Evolutionary conservation across 2,329 filamentous ascomycete genomes (phyloP).

Genomic region (Cladophialophora carrionii): DNA sequence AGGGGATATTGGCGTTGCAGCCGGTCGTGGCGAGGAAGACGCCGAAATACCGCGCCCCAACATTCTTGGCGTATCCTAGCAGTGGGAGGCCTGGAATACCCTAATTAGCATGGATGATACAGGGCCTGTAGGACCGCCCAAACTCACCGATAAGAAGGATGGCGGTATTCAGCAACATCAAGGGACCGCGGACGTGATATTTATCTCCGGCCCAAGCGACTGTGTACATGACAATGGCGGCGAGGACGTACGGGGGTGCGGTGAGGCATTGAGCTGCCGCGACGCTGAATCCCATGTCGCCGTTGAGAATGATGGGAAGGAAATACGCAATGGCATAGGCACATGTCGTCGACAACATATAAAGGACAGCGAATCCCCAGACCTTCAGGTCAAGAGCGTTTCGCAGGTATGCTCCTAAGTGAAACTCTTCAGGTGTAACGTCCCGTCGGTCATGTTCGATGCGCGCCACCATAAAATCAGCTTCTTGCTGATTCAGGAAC

Average conservation of each 20-base stretch:
- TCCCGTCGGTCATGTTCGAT: constrained; percentile 60
- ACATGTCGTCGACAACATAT: constrained; percentile 62
- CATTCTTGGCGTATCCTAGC: constrained; percentile 33
- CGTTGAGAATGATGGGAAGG: constrained; percentile 70
- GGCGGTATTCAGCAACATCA: constrained; percentile 1
- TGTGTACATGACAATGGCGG: constrained; percentile 61
- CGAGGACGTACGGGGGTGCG: constrained; percentile 67
- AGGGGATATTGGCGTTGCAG: constrained; percentile 67
- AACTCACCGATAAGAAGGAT: neutral
- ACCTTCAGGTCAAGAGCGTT: constrained; percentile 57
- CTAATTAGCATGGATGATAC: constrained; percentile 34
- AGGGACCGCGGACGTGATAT: constrained; percentile 49
- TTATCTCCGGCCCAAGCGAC: constrained; percentile 69
- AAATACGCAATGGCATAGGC: constrained; percentile 66
- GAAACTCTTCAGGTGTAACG: constrained; percentile 55
- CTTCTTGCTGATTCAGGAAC: constrained; percentile 42
- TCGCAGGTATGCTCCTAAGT: constrained; percentile 52
- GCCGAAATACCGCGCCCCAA: constrained; percentile 67
- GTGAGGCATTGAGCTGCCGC: constrained; percentile 70
- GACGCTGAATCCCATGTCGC: constrained; percentile 67
- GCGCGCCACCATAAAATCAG: constrained; percentile 46
- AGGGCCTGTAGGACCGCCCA: neutral
- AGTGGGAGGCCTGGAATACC: constrained; percentile 67
- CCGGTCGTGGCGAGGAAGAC: constrained; percentile 63
- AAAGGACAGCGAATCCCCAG: constrained; percentile 60